phyloP scores from a whole-genome alignment of 495 filamentous ascomycete species.

The Podospora pseudoanserina region DNA sequence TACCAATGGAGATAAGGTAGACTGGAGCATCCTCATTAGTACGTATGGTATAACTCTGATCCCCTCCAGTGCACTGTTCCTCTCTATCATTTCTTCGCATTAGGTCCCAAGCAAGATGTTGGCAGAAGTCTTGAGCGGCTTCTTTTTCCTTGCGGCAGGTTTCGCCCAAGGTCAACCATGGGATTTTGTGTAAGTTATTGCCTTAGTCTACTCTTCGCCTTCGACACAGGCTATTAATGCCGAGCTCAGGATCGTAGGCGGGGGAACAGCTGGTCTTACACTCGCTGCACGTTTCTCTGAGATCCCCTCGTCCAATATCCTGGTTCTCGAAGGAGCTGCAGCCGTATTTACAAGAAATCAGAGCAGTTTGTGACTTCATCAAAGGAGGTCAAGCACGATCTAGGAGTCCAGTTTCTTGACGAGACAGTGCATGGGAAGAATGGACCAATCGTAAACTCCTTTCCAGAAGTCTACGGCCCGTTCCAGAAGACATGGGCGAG shows the following conservation, averaged over 20 bases:
- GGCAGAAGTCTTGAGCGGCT: background rate
- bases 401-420: background rate
- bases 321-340: slow-evolving; percentile 39
- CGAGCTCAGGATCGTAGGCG: slow-evolving; percentile 28
- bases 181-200: background rate
- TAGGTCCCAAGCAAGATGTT: background rate
- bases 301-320: slow-evolving; percentile 34
- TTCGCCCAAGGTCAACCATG: background rate
- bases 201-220: background rate
- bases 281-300: slow-evolving; percentile 48
- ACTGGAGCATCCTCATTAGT: too few species aligned
- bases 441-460: background rate
- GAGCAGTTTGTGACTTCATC: background rate
- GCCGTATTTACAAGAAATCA: slow-evolving; percentile 14
- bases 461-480: background rate
- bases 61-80: background rate
- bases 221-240: background rate
- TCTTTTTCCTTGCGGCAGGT: background rate
- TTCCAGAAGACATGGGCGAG: background rate
- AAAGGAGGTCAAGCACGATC: background rate
- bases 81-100: background rate
- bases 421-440: background rate
- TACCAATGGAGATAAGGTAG: too few species aligned
- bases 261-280: slow-evolving; percentile 48
- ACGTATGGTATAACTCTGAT: too few species aligned